Base-by-base conservation (phyloP, 345 rosid genomes). In the Euclidium syriacum region DNA sequence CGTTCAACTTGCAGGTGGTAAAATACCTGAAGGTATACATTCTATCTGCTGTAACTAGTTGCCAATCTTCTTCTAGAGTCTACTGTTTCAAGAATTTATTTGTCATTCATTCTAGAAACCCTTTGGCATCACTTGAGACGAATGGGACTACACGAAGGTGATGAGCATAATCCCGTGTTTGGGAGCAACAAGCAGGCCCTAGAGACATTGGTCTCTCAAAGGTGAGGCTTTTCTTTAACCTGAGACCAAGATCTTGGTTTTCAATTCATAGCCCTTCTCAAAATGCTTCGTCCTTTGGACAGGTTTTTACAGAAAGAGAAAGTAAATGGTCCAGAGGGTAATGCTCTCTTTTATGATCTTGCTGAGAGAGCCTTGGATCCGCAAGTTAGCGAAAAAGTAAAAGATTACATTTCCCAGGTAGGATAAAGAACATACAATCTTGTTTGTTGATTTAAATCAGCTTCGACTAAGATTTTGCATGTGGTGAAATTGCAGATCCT, bases 321-420 rank as follows among this genome's bases (percentile, higher is more conserved):
- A 81, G 88, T 85, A 16, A 80, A 23, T 72, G 86, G 95, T 32
- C 95, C 95, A 22, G 99, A 94, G 73, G 97, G 97, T 41, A 84
- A 16, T 73, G 74, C 76, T 29, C 23, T 84, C 67, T 73, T 78
- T 51, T 94, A 87, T 52, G 86, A 84, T 73, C 91, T 94, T 64
- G 99, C 99, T 11, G 97, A 85, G 84, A 90, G 97, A 80, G 96
- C 95, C 19, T 73, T 81, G 54, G 97, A 94, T 72, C 77, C 79
- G 3, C 81, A 82, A 49, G 73, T 85, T 29, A 73, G 50, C 1
- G 88, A 83, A 50, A 84, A 57, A 65, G 67, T 87, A 27, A 90
- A 85, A 69, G 88, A 85, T 52, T 78, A 87, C 63, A 77, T 94
- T 43, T 67, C 96, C 30, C 88, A 87, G 92, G 97, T 94, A 75